Evolutionary conservation across 2,329 filamentous ascomycete species (phyloP), one percentile per base, ranked within the genome.

Genomic region (Claviceps sorghi): DNA sequence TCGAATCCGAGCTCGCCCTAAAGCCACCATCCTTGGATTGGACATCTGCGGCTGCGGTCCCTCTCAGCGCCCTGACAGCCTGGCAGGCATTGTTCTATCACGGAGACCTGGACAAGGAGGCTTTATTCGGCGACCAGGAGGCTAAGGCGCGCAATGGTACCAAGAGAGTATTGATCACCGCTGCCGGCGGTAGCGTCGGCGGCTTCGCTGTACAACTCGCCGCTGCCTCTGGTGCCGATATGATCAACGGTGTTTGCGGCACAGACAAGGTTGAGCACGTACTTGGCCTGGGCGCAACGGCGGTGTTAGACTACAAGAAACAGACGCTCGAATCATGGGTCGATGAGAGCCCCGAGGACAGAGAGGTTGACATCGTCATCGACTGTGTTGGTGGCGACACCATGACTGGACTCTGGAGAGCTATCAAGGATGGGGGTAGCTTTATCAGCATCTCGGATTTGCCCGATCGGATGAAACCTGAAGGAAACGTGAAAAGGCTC

Each of bases 171-270:
- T 59, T 73, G 13, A 56, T 72, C 51, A 68, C 69, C 2, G 70
- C 64, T 2, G 69, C 67, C 0, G 62, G 62, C 0, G 69, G 69
- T 9, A 65, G 65, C 6, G 69, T 72, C 6, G 70, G 70, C 15
- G 62, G 62, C 34, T 72, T 66, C 64, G 62, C 66, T 1, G 63
- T 72, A 17, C 67, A 70, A 59, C 60, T 71, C 21, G 69, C 69
- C 0, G 59, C 60, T 9, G 53, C 55, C 3, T 63, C 62, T 58
- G 69, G 69, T 2, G 67, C 64, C 1, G 60, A 62, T 2, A 59
- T 56, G n/a, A 59, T 72, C 17, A 60, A 69, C n/a, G 68, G 64
- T 1, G 60, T 69, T 1, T 64, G 61, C 36, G 58, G 63, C 0
- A 53, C 56, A 1, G 54, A 60, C 19, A 68, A 67, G 52, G 62